These are phyloP conservation scores for Phycomyces blakesleeanus DNA, from an alignment of 192 early-diverging fungal species.

Conservation along the genomic window DNA sequence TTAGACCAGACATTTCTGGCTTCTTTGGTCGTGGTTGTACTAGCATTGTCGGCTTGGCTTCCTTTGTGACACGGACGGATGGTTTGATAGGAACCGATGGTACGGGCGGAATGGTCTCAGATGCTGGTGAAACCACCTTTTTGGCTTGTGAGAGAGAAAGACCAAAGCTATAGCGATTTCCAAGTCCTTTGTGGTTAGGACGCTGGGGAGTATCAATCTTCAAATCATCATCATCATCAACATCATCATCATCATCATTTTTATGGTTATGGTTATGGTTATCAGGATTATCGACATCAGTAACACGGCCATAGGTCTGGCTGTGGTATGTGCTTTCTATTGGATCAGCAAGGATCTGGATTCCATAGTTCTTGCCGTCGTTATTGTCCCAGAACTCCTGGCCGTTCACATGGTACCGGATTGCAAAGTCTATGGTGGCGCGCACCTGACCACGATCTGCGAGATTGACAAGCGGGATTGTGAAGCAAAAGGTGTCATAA, in stretches of 20 bases:
- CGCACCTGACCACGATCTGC: conserved; percentile 16
- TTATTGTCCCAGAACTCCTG: conserved; percentile 90
- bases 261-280: too few species aligned
- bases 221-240: too few species aligned
- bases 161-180: conserved; percentile 12
- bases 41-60: background rate
- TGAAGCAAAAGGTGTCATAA: conserved; percentile 66
- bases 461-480: conserved; percentile 10
- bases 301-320: too few species aligned
- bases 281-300: too few species aligned
- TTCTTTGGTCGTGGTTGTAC: too few species aligned
- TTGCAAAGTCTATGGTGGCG: conserved; percentile 55
- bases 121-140: background rate
- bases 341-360: conserved; percentile 24
- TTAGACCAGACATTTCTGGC: too few species aligned
- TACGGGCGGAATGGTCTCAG: background rate
- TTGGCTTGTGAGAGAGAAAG: conserved; percentile 15
- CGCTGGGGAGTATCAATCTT: too few species aligned
- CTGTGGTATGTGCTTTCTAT: background rate
- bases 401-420: conserved; percentile 64
- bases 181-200: conserved; percentile 7
- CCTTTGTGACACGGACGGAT: background rate
- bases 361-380: conserved; percentile 72
- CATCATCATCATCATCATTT: too few species aligned
- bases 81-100: conserved; percentile 6